Evolutionary conservation across 768 basidiomycete genomes (phyloP).

Genomic region (Obba rivulosa): DNA sequence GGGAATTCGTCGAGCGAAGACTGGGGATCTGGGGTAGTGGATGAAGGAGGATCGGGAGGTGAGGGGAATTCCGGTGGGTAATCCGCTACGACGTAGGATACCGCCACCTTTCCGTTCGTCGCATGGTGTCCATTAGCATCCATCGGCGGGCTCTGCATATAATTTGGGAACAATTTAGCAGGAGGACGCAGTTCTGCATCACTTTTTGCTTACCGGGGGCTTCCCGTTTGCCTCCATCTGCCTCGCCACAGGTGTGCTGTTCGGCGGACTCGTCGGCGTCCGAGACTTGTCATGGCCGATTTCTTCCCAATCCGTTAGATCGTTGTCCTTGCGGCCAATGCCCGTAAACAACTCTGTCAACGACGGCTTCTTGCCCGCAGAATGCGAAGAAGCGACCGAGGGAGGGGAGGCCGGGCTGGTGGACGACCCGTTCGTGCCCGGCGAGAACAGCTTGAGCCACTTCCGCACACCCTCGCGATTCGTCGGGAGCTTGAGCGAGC

Average conservation of each 20-base stretch:
- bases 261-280: slow-evolving; percentile 44
- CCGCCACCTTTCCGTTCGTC: too few relatives aligned
- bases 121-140: too few relatives aligned
- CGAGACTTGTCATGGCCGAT: slow-evolving; percentile 39
- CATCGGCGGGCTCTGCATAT: too few relatives aligned
- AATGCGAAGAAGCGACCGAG: slow-evolving; percentile 26
- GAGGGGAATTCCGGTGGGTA: slow-evolving; percentile 23
- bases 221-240: slow-evolving; percentile 17
- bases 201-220: slow-evolving; percentile 6
- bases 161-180: too few relatives aligned
- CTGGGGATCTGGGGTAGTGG: slow-evolving; percentile 73
- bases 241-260: slow-evolving; percentile 24
- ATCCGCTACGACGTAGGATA: slow-evolving; percentile 1
- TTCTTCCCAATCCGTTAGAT: slow-evolving; percentile 58
- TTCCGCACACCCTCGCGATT: slow-evolving; percentile 75
- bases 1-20: slow-evolving; percentile 73
- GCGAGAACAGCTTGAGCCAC: slow-evolving; percentile 61
- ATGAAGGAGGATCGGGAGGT: slow-evolving; percentile 49
- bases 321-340: slow-evolving; percentile 47
- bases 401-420: slow-evolving; percentile 15
- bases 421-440: slow-evolving; percentile 34
- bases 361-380: slow-evolving; percentile 54
- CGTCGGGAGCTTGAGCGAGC: slow-evolving; percentile 54
- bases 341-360: slow-evolving; percentile 57
- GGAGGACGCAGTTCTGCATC: too few relatives aligned